A percentile compares a stretch with the other conserved stretches of the same genome.
These are phyloP conservation scores for Pouteria glomerata DNA, from an alignment of 148 eudicot genomes.

Conservation along the genomic window DNA sequence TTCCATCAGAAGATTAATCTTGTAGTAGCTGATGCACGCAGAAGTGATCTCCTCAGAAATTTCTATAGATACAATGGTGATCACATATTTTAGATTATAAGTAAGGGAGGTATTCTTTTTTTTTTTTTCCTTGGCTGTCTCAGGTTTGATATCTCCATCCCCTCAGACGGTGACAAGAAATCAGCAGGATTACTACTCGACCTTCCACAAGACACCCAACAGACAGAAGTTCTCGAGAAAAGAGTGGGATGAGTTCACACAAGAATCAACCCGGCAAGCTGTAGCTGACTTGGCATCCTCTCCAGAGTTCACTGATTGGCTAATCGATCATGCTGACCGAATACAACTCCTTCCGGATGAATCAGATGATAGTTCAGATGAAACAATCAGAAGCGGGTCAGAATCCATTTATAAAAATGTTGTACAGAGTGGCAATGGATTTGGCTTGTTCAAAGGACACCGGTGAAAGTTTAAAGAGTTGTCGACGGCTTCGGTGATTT, in stretches of 20 bases:
- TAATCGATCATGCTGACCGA: conserved; percentile 52
- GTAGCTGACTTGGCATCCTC: conserved; percentile 53
- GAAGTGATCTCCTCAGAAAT: too few species aligned
- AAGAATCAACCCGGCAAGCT: conserved; percentile 59
- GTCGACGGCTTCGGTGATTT: too few species aligned
- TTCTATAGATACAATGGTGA: too few species aligned
- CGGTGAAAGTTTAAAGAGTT: conserved; percentile 8
- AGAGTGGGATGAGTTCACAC: conserved; percentile 64
- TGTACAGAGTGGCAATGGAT: conserved; percentile 20
- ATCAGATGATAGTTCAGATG: conserved; percentile 50
- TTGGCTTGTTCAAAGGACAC: conserved; percentile 23
- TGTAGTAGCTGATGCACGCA: too few species aligned
- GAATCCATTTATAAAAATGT: conserved; percentile 53
- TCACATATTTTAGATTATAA: too few species aligned
- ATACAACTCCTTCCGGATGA: conserved; percentile 51
- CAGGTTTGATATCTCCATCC: conserved; percentile 41
- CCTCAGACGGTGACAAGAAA: conserved; percentile 11
- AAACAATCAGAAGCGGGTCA: conserved; percentile 52
- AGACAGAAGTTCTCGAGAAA: conserved; percentile 52
- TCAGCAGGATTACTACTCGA: conserved; percentile 49
- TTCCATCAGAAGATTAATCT: too few species aligned
- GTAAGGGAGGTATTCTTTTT: too few species aligned
- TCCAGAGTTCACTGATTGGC: conserved; percentile 74
- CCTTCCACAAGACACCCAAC: conserved; percentile 55
- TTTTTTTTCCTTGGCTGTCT: too few species aligned